phyloP scores from a whole-genome alignment of 73 alveolate species.

The Breviolum minutum region DNA sequence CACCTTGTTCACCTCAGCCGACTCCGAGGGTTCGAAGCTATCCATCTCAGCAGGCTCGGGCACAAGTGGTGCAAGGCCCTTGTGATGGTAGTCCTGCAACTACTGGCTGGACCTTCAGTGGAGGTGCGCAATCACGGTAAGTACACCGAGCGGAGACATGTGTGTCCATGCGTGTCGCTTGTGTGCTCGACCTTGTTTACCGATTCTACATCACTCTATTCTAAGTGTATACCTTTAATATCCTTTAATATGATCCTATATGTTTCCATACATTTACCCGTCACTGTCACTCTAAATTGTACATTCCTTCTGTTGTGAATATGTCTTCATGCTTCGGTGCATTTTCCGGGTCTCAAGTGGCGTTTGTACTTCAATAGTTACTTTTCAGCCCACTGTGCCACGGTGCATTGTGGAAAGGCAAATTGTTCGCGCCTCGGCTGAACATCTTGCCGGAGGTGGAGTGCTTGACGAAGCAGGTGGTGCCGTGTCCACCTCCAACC shows the following conservation, averaged over 20 bases:
- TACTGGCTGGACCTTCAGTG: slow-evolving; percentile 4
- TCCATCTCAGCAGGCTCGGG: slow-evolving; percentile 13
- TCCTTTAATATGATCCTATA: background rate
- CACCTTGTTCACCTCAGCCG: background rate
- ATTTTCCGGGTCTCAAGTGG: no score
- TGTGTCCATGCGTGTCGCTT: no score
- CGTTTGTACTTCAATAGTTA: background rate
- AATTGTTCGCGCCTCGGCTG: slow-evolving; percentile 28
- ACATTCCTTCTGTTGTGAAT: no score
- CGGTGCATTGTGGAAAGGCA: background rate
- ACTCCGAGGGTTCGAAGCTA: slow-evolving; percentile 37
- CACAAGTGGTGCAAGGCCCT: slow-evolving; percentile 22
- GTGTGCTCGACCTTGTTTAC: background rate
- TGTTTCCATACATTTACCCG: no score
- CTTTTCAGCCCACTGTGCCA: background rate
- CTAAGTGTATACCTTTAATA: background rate
- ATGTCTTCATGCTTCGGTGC: no score
- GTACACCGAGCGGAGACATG: no score
- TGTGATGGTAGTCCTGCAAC: slow-evolving; percentile 51
- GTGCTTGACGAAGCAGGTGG: slow-evolving; percentile 25
- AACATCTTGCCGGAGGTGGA: background rate
- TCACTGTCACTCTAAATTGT: no score
- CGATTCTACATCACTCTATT: background rate
- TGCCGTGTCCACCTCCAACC: slow-evolving; percentile 88
- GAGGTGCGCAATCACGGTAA: background rate